A percentile compares a stretch with the other conserved stretches of the same genome.
phyloP scores from a whole-genome alignment of 2,329 filamentous ascomycete species.

The Verticillium nonalfalfae region DNA sequence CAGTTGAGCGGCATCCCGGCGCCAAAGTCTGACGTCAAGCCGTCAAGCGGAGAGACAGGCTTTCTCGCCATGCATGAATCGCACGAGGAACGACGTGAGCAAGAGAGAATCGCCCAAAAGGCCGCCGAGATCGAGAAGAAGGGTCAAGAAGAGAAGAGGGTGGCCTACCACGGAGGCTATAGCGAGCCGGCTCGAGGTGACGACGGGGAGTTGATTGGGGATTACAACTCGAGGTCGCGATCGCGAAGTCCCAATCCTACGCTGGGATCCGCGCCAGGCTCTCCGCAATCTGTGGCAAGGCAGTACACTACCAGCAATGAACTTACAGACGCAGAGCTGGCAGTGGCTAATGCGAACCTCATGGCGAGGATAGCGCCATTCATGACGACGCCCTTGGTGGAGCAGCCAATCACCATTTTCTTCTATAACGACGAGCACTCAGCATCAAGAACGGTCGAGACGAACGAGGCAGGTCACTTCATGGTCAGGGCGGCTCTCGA shows the following conservation, averaged over 20 bases:
- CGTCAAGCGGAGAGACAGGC: neutral
- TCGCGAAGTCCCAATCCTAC: conserved; percentile 25
- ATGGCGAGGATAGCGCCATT: conserved; percentile 87
- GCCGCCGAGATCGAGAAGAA: conserved; percentile 69
- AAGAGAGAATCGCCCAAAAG: conserved; percentile 65
- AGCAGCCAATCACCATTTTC: conserved; percentile 80
- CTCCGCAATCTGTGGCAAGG: conserved; percentile 24
- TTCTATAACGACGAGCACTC: conserved; percentile 87
- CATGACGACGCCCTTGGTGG: conserved; percentile 73
- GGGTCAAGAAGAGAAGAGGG: conserved; percentile 65
- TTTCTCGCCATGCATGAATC: conserved; percentile 25
- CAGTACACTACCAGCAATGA: conserved; percentile 39
- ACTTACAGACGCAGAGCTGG: conserved; percentile 70
- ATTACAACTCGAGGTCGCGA: conserved; percentile 8
- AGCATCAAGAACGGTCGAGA: conserved; percentile 76
- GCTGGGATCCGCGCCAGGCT: conserved; percentile 33
- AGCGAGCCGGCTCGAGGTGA: conserved; percentile 52
- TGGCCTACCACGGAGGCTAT: conserved; percentile 66
- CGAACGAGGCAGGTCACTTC: conserved; percentile 88
- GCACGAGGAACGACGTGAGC: conserved; percentile 45
- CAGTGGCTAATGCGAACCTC: conserved; percentile 75
- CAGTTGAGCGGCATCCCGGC: conserved; percentile 82
- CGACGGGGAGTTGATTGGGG: conserved; percentile 21
- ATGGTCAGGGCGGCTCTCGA: conserved; percentile 71
- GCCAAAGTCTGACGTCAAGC: conserved; percentile 35